Conservation (phyloP, 2,329 filamentous ascomycete species). For the Paecilomyces variotii region DNA sequence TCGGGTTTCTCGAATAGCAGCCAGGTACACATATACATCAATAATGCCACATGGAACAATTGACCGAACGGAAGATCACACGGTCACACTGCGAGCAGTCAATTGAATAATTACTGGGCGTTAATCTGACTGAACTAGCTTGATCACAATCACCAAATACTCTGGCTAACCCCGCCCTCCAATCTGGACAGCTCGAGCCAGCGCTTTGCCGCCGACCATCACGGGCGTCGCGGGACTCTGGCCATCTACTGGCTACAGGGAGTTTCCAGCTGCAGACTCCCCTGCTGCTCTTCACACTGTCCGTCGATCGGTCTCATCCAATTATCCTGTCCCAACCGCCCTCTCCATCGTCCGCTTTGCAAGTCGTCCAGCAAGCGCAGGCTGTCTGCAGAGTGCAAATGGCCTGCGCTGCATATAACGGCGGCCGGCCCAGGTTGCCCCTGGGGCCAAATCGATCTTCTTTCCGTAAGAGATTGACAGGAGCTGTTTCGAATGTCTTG, state of each 20-base stretch:
- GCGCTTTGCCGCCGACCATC: background rate
- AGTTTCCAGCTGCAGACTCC: background rate
- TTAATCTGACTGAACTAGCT: too few species aligned
- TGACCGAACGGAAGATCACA: background rate
- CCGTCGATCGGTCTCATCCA: conserved; percentile 12
- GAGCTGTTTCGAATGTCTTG: conserved; percentile 11
- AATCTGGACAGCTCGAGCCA: background rate
- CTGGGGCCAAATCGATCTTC: background rate
- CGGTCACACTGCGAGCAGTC: background rate
- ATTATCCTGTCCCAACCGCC: conserved; percentile 12
- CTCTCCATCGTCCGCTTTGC: conserved; percentile 13
- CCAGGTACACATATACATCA: background rate
- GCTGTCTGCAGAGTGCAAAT: background rate
- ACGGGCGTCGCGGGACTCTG: background rate
- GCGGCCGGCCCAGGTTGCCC: background rate
- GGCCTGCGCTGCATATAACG: background rate
- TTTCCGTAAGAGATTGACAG: conserved; percentile 21
- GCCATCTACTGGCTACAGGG: background rate
- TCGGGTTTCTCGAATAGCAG: too few species aligned
- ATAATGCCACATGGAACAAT: background rate
- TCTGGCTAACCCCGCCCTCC: background rate
- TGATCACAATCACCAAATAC: too few species aligned
- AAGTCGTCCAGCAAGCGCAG: background rate
- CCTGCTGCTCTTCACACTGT: conserved; percentile 14
- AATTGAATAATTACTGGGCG: background rate